Evolutionary conservation across 1,284 basidiomycete species (phyloP), one percentile per base, ranked within the genome.

Genomic region (Agroathelia rolfsii): DNA sequence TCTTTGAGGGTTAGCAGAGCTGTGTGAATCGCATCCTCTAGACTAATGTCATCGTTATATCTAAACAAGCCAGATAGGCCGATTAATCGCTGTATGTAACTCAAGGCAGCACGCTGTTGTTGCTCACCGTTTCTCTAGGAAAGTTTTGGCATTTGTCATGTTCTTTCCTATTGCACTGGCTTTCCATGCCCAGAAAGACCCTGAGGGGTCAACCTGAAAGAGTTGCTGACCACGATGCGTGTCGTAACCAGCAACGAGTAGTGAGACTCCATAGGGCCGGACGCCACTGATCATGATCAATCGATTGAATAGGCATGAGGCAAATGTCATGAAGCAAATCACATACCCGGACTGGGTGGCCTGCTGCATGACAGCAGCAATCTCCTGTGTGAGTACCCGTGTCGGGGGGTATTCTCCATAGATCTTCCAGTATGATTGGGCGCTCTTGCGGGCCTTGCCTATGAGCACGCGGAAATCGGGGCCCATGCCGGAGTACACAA

Each of bases 161-260:
- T 98, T 98, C 68, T 98, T 98, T 24, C 95, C 95, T 50, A 98
- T 98, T 10, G 95, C 95, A 53, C 88, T 94, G 9, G 95, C 95
- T 60, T 98, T 99, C 95, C 95, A 99, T 32, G 95, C 93, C 93
- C 93, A 97, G 62, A 90, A 99, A 29, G 88, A 92, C 28, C 95
- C 95, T 28, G 90, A 95, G 12, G 95, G 95, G 63, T 99, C 95
- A 35, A 99, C 94, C 59, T 99, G 95, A 63, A 95, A 98, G 41
- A 98, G 70, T 22, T 79, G 85, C 42, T 92, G 89, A 11, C 94
- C 94, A 13, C 90, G 78, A 52, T 84, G 83, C 46, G 69, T 66
- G 55, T 98, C 95, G 80, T 85, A 98, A 24, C 95, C 95, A 20
- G 94, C 94, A 20, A 98, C 90, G 36, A 99, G 72, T 32, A 99